Base-by-base conservation (phyloP, 495 filamentous ascomycete genomes). In the Penicillium herquei region DNA sequence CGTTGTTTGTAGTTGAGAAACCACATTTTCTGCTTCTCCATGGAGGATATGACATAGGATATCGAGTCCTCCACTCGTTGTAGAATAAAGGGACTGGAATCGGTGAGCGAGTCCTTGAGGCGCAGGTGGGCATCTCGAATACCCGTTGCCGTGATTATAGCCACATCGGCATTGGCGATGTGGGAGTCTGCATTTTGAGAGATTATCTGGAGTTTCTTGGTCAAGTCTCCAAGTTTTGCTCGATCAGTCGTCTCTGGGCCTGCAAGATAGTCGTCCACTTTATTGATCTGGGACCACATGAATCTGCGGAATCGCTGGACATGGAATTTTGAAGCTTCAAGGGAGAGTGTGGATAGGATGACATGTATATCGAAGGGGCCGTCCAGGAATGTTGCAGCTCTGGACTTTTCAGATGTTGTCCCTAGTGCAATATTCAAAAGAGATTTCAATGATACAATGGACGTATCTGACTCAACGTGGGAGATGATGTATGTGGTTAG, bases 11-110 rank as follows among this genome's bases (percentile, higher is more conserved):
- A 58, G 39, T 58, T 58, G 5, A 53, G 16, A 35, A 58, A 58
- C 56, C 56, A 58, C 3, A 42, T 49, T 16, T 58, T 53, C n/a
- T 58, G 56, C 32, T 58, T 58, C 50, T 58, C 50, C 44, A 58
- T 52, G 0, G 56, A 58, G 11, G 50, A 39, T 13, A 58, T 58
- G 17, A 58, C 30, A 11, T 58, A 58, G 9, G 26, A 34, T 33
- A 58, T 58, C 12, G 56, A 53, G 32, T 58, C 56, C 6, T 53
- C 26, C 0, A 39, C 39, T 10, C 56, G 50, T 30, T 49, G 49
- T 7, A 53, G 39, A 6, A 58, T 54, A 21, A 53, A 58, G 5
- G 56, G 43, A 13, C 37, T 54, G 16, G 44, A 37, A 11, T 37
- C 18, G 7, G 43, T 44, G 7, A 53, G 37, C 16, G 37, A 49